phyloP scores from a whole-genome alignment of 2,329 filamentous ascomycete genomes.

The Fusarium lateritium region DNA sequence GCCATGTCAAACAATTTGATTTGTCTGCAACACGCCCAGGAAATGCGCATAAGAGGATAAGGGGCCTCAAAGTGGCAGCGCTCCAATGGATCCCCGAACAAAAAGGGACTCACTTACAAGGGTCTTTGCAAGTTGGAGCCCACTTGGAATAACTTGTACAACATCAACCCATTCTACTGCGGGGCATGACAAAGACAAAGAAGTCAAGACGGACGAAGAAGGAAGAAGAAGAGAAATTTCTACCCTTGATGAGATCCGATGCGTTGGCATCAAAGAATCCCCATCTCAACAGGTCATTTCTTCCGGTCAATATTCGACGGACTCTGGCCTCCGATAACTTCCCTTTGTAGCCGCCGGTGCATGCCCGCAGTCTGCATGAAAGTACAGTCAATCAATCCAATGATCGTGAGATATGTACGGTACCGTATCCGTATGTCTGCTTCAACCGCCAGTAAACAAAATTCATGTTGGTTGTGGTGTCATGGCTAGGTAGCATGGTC shows the following conservation, averaged over 20 bases:
- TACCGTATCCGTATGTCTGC: slow-evolving; percentile 14
- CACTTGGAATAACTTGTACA: slow-evolving; percentile 20
- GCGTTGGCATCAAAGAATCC: slow-evolving; percentile 12
- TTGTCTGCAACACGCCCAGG: slow-evolving; percentile 27
- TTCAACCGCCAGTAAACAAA: slow-evolving; percentile 19
- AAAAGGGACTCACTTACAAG: slow-evolving; percentile 25
- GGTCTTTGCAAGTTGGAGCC: slow-evolving; percentile 17
- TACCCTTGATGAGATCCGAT: slow-evolving; percentile 25
- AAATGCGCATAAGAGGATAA: slow-evolving; percentile 25
- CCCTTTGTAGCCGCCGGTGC: slow-evolving; percentile 14
- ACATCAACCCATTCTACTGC: slow-evolving; percentile 21
- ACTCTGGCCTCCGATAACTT: background rate
- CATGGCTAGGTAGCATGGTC: background rate
- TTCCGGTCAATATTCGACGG: slow-evolving; percentile 11
- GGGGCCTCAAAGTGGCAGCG: slow-evolving; percentile 38
- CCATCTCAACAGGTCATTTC: background rate
- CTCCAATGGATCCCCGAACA: slow-evolving; percentile 17
- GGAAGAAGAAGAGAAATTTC: slow-evolving; percentile 5
- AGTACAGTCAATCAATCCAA: slow-evolving; percentile 13
- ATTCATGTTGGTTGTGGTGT: slow-evolving; percentile 10
- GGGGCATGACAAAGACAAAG: slow-evolving; percentile 17
- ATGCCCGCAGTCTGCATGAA: slow-evolving; percentile 22
- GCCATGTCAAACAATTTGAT: slow-evolving; percentile 18
- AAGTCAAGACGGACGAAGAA: slow-evolving; percentile 8
- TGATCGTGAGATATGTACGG: slow-evolving; percentile 13